Evolutionary conservation across 768 basidiomycete genomes (phyloP), one percentile per base, ranked within the genome.

Genomic region (Cyclocybe cylindracea): DNA sequence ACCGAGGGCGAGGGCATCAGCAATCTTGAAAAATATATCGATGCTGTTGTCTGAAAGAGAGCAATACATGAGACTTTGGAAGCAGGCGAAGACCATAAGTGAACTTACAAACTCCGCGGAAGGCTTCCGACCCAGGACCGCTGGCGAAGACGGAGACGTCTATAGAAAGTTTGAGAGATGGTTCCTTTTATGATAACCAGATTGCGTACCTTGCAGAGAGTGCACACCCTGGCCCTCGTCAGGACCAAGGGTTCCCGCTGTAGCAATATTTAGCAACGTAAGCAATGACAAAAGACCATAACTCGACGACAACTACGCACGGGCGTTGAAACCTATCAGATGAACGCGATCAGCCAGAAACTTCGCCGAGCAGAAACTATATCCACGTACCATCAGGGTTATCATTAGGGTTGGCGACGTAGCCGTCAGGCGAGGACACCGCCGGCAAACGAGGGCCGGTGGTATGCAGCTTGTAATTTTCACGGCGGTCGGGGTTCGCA

Each of bases 101-200:
- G 6, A 5, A 71, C 73, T 66, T 50, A 76, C 76, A 75, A 46
- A 72, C 70, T 32, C 76, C 75, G 34, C 73, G 64, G 71, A 77
- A 76, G 6, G 65, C 62, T 31, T 72, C 70, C 31, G 70, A 61
- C 10, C 74, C 75, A 49, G 75, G 75, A 5, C 75, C 74, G 51
- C 66, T 76, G 2, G 75, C 73, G 55, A 75, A 77, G 32, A 77
- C 72, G 43, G 76, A 74, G 3, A 76, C 74, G 51, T 76, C 75
- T 68, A 41, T 39, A n/a, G 10, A 18, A 39, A 41, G 34, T 1
- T 47, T 11, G n/a, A 54, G 36, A 34, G 36, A 34, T 6, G 14
- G 18, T 9, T 1, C 19, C 38, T 13, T 19, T 13, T 35, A 9
- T 29, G 10, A 13, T 10, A 46, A 35, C 14, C 1, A 9, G 29